These are phyloP conservation scores for Spirogloea muscicola DNA, from an alignment of 139 green algal genomes.

Conservation along the genomic window DNA sequence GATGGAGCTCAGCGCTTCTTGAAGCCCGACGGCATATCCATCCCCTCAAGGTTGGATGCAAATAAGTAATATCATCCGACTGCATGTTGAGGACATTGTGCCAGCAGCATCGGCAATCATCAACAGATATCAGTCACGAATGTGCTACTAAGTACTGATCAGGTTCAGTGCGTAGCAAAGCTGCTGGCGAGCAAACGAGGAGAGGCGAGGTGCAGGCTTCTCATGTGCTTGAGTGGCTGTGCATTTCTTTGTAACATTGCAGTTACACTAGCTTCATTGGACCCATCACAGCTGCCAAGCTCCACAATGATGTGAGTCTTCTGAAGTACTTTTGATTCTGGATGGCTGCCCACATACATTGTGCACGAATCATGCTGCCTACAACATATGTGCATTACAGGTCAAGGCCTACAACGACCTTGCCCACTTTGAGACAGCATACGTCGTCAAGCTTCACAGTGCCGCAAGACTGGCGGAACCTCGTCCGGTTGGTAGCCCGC, in stretches of 20 bases:
- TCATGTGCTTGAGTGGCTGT: too few species aligned
- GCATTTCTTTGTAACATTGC: conserved; percentile 18
- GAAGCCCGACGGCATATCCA: conserved; percentile 67
- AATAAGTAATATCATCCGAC: neutral
- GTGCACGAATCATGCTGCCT: neutral
- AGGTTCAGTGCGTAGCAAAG: too few species aligned
- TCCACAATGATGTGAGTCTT: conserved; percentile 59
- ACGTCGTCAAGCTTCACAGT: conserved; percentile 88
- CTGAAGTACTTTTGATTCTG: too few species aligned
- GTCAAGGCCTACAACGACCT: conserved; percentile 67
- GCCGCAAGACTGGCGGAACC: conserved; percentile 1
- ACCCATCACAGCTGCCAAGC: conserved; percentile 77
- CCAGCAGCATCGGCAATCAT: too few species aligned
- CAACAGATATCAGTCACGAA: conserved; percentile 6
- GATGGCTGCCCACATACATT: too few species aligned
- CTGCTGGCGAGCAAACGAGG: too few species aligned
- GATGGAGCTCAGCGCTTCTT: conserved; percentile 82
- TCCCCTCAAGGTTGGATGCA: conserved; percentile 59
- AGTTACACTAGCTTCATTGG: conserved; percentile 53
- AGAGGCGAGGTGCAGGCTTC: too few species aligned
- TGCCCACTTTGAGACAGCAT: conserved; percentile 90
- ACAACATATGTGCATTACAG: conserved; percentile 9
- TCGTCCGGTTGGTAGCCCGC: conserved; percentile 17
- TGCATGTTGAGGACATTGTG: neutral
- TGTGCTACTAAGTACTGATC: too few species aligned